A percentile compares a stretch with the other conserved stretches of the same genome.
These are phyloP conservation scores for Periconia sp. DNA, from an alignment of 2,329 filamentous ascomycete species.

Conservation along the genomic window DNA sequence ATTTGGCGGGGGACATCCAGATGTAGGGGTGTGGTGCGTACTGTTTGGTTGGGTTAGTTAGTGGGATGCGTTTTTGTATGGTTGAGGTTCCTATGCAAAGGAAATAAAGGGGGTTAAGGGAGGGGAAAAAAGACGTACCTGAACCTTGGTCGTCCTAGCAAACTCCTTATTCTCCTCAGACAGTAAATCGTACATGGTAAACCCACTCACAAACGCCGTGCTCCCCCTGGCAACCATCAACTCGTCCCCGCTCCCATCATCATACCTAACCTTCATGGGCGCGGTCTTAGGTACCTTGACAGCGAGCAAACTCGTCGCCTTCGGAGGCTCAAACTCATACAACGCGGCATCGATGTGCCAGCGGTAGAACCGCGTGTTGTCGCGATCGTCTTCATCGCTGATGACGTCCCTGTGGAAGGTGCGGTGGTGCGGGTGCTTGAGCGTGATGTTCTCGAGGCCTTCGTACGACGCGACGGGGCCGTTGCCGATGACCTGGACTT, in stretches of 20 bases:
- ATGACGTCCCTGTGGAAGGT: constrained; percentile 72
- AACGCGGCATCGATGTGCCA: constrained; percentile 82
- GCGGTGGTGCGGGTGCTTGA: constrained; percentile 75
- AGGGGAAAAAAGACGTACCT: constrained; percentile 34
- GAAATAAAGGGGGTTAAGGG: background rate
- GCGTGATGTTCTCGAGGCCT: constrained; percentile 66
- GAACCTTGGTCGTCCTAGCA: constrained; percentile 65
- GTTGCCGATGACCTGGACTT: constrained; percentile 80
- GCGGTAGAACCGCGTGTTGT: constrained; percentile 66
- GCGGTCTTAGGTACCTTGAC: constrained; percentile 71
- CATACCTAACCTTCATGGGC: constrained; percentile 69
- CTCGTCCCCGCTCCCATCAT: constrained; percentile 68
- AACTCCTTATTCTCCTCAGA: constrained; percentile 68
- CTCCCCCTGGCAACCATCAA: constrained; percentile 72
- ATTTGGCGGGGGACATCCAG: constrained; percentile 73
- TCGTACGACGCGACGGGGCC: constrained; percentile 70
- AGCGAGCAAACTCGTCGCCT: constrained; percentile 72
- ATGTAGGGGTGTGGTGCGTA: constrained; percentile 81
- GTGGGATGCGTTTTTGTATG: too few species aligned
- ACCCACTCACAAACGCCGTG: constrained; percentile 73
- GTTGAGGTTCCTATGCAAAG: too few species aligned
- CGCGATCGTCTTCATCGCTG: constrained; percentile 61
- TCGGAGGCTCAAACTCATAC: constrained; percentile 73
- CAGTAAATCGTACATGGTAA: constrained; percentile 69
- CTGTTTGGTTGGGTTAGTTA: constrained; percentile 5